These are phyloP conservation scores for Lactarius vividus DNA, from an alignment of 768 basidiomycete species.

Conservation along the genomic window DNA sequence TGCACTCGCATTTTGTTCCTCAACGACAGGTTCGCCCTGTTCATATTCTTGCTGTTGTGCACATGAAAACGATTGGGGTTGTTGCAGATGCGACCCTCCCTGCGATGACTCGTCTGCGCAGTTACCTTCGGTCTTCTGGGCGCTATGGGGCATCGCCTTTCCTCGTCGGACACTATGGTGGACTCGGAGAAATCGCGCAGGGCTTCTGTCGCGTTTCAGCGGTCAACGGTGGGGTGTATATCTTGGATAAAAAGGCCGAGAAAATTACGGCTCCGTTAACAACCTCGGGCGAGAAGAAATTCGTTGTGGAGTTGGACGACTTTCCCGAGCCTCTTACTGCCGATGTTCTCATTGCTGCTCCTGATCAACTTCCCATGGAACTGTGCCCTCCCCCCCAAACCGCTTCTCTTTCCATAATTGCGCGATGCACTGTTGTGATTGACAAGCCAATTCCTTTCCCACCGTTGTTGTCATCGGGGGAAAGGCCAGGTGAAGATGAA, in stretches of 20 bases:
- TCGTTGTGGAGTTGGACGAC: constrained; percentile 53
- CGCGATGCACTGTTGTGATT: constrained; percentile 52
- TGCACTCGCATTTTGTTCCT: constrained; percentile 71
- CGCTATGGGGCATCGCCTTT: constrained; percentile 88
- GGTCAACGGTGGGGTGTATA: constrained; percentile 72
- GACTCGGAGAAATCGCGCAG: constrained; percentile 87
- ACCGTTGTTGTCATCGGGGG: constrained; percentile 34
- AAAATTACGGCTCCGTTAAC: constrained; percentile 27
- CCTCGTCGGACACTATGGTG: constrained; percentile 93
- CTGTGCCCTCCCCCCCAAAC: constrained; percentile 3
- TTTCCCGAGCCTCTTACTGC: constrained; percentile 58
- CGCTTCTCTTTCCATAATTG: constrained; percentile 32
- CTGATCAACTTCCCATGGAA: constrained; percentile 31
- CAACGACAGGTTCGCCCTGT: constrained; percentile 49
- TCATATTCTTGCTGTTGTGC: background rate
- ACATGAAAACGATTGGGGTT: constrained; percentile 12
- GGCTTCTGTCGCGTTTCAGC: constrained; percentile 88
- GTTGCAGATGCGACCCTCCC: constrained; percentile 60
- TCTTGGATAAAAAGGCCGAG: constrained; percentile 54
- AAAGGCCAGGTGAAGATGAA: constrained; percentile 29
- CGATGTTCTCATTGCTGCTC: constrained; percentile 53
- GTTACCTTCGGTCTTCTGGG: constrained; percentile 75
- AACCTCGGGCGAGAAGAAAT: constrained; percentile 30
- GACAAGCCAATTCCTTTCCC: constrained; percentile 40
- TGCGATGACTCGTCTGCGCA: constrained; percentile 65